Conservation (phyloP, 116 monocot genomes). For the Cymodocea nodosa region DNA sequence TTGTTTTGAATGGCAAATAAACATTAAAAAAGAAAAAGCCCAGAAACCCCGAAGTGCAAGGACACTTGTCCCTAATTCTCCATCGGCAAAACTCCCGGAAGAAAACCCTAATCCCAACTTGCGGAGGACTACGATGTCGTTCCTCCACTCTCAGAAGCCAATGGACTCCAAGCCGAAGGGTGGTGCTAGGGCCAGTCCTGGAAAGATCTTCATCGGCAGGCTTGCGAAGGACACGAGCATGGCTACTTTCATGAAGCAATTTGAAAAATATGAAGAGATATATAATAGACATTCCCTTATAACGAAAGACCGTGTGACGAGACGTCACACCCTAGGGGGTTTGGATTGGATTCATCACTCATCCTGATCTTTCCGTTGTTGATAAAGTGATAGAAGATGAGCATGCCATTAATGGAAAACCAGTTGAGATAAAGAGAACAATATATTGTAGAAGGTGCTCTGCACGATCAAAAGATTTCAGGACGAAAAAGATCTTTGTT, state of each 20-base stretch:
- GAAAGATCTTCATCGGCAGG: conserved; percentile 81
- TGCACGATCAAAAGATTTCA: conserved; percentile 37
- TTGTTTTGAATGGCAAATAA: no score
- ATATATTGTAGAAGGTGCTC: conserved; percentile 46
- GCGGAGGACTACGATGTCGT: no score
- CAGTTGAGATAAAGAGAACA: conserved; percentile 65
- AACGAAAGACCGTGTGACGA: conserved; percentile 52
- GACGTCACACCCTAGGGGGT: conserved; percentile 59
- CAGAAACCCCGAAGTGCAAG: no score
- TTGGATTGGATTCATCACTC: conserved; percentile 84
- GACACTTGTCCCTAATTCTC: neutral
- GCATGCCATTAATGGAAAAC: conserved; percentile 52
- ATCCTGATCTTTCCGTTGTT: conserved; percentile 56
- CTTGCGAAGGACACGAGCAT: conserved; percentile 50
- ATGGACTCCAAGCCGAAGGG: conserved; percentile 13
- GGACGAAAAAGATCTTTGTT: conserved; percentile 66
- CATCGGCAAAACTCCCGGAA: neutral
- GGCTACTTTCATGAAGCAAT: conserved; percentile 42
- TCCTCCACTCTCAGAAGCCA: neutral
- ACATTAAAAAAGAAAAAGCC: no score
- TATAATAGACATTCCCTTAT: conserved; percentile 62
- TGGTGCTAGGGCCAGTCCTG: conserved; percentile 25
- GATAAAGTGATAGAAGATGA: conserved; percentile 56
- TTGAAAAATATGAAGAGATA: conserved; percentile 57
- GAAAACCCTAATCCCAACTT: neutral